phyloP scores from a whole-genome alignment of 2,329 filamentous ascomycete species.

The Curvularia lunata region DNA sequence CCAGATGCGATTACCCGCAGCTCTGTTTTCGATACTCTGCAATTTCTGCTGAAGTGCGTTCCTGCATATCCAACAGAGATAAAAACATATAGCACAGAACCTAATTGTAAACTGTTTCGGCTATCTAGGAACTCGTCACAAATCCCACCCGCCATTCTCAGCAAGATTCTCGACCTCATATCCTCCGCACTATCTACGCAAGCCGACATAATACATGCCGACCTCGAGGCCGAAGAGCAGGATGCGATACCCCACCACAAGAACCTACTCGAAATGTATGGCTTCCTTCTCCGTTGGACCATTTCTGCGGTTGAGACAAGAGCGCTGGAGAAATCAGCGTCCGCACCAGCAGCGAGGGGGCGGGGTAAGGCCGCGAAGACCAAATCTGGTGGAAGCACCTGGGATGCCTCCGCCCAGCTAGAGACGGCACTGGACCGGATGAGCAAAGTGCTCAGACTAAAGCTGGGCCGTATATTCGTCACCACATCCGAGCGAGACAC shows the following conservation, averaged over 20 bases:
- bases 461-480: constrained; percentile 89
- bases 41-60: constrained; percentile 95
- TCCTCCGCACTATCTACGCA: constrained; percentile 85
- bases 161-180: constrained; percentile 90
- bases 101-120: constrained; percentile 68
- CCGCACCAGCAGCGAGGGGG: constrained; percentile 73
- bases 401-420: constrained; percentile 89
- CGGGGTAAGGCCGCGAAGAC: constrained; percentile 76
- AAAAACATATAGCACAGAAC: constrained; percentile 45
- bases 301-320: constrained; percentile 94
- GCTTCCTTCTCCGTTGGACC: constrained; percentile 93
- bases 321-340: constrained; percentile 84
- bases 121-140: constrained; percentile 78
- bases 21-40: constrained; percentile 86
- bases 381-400: constrained; percentile 66
- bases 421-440: constrained; percentile 90
- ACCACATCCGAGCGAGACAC: constrained; percentile 97
- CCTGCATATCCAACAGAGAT: constrained; percentile 57
- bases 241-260: constrained; percentile 81
- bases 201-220: constrained; percentile 82
- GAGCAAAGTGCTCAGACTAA: constrained; percentile 94
- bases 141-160: constrained; percentile 80
- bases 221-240: constrained; percentile 91
- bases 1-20: constrained; percentile 84
- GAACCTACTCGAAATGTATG: constrained; percentile 89